These are phyloP conservation scores for Neurospora tetrasperma DNA, from an alignment of 495 filamentous ascomycete species.

Conservation along the genomic window DNA sequence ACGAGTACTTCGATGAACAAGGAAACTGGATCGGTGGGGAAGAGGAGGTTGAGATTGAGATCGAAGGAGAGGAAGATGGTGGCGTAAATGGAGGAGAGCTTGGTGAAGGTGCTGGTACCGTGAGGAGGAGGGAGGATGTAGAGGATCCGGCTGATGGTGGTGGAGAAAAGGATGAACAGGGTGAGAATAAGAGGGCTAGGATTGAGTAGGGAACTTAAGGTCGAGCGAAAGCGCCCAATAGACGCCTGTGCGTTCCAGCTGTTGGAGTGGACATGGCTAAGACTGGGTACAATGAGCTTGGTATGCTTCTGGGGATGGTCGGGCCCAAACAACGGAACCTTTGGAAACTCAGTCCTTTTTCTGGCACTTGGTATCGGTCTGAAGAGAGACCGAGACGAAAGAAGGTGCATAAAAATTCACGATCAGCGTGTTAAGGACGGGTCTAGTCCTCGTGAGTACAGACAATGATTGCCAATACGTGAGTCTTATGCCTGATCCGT, in stretches of 20 bases:
- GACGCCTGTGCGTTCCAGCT: background rate
- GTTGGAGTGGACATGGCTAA: background rate
- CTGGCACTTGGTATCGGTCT: background rate
- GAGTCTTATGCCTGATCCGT: background rate
- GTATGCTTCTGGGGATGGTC: background rate
- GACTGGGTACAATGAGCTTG: background rate
- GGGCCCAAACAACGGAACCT: background rate
- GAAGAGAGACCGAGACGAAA: background rate
- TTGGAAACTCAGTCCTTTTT: background rate
- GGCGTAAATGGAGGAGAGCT: constrained; percentile 32
- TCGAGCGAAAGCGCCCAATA: background rate
- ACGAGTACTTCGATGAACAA: constrained; percentile 54
- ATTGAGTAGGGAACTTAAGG: constrained; percentile 18
- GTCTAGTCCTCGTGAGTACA: too few relatives aligned
- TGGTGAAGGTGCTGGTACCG: constrained; percentile 34
- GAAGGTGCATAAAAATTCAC: background rate
- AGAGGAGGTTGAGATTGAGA: background rate
- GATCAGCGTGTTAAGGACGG: too few relatives aligned
- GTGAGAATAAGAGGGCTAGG: constrained; percentile 30
- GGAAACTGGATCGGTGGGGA: constrained; percentile 44
- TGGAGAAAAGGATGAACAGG: constrained; percentile 18
- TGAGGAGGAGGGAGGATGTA: constrained; percentile 31
- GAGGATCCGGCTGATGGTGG: constrained; percentile 20
- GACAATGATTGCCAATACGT: too few relatives aligned
- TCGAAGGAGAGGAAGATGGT: constrained; percentile 9